phyloP scores from a whole-genome alignment of 2,329 filamentous ascomycete species.

The Colletotrichum tabaci region DNA sequence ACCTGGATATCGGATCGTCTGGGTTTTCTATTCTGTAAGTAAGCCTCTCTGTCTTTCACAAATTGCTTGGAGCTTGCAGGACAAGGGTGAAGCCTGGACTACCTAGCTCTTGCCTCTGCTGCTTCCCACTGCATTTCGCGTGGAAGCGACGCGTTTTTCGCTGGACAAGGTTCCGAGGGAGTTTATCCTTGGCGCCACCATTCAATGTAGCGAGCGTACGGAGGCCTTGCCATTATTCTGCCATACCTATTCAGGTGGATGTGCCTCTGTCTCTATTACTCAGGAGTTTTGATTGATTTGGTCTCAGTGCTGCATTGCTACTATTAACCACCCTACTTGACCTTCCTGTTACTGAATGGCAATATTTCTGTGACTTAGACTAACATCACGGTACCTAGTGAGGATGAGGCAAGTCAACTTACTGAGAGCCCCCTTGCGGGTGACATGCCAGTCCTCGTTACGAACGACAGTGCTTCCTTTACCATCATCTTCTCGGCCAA shows the following conservation, averaged over 20 bases:
- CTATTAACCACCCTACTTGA: background rate
- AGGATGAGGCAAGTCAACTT: slow-evolving; percentile 33
- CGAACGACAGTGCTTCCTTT: background rate
- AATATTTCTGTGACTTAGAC: background rate
- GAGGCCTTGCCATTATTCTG: background rate
- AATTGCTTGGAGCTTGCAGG: background rate
- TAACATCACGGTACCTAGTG: slow-evolving; percentile 1
- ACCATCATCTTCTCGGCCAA: background rate
- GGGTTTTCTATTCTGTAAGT: background rate
- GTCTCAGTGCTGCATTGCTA: background rate
- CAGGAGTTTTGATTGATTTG: too few relatives aligned
- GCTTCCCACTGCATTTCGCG: background rate
- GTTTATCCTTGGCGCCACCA: background rate
- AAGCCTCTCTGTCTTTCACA: background rate
- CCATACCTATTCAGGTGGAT: too few relatives aligned
- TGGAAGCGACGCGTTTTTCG: background rate
- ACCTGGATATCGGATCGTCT: background rate
- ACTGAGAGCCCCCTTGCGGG: slow-evolving; percentile 24
- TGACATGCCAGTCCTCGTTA: background rate
- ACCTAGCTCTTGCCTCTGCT: too few relatives aligned
- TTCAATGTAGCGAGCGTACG: background rate
- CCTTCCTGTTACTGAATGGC: background rate
- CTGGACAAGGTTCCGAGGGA: too few relatives aligned
- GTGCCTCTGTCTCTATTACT: background rate
- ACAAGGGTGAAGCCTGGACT: too few relatives aligned